A percentile compares a stretch with the other conserved stretches of the same genome.
Evolutionary conservation across 2,329 filamentous ascomycete species (phyloP).

Genomic region (Mycosphaerelloides madeirae): DNA sequence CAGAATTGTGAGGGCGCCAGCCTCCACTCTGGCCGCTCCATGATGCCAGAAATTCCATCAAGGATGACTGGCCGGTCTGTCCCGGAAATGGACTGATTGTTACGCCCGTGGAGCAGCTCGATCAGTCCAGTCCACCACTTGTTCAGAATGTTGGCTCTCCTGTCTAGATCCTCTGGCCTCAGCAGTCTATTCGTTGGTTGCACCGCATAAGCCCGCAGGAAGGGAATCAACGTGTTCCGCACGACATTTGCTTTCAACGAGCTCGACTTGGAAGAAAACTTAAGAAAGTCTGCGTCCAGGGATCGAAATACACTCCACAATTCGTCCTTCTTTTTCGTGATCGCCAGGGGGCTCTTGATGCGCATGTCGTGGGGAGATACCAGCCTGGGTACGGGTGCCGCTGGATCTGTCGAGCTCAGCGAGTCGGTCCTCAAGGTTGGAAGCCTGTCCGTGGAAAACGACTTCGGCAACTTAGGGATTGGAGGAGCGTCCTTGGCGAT

Average conservation of each 20-base stretch:
- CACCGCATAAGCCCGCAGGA: slow-evolving; percentile 64
- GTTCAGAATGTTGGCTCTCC: slow-evolving; percentile 72
- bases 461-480: slow-evolving; percentile 42
- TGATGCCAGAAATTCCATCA: slow-evolving; percentile 73
- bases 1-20: slow-evolving; percentile 64
- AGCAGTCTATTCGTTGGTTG: slow-evolving; percentile 64
- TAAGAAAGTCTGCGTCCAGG: slow-evolving; percentile 65
- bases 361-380: slow-evolving; percentile 34
- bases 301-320: slow-evolving; percentile 63
- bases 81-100: slow-evolving; percentile 72
- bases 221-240: slow-evolving; percentile 67
- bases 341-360: slow-evolving; percentile 13
- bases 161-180: slow-evolving; percentile 75
- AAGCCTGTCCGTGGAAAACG: slow-evolving; percentile 47
- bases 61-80: slow-evolving; percentile 78
- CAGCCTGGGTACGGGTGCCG: slow-evolving; percentile 41
- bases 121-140: slow-evolving; percentile 86
- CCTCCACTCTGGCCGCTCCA: slow-evolving; percentile 86
- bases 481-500: slow-evolving; percentile 22
- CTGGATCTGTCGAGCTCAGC: slow-evolving; percentile 29
- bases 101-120: slow-evolving; percentile 72
- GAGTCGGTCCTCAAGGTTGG: slow-evolving; percentile 35
- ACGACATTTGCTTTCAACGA: slow-evolving; percentile 71
- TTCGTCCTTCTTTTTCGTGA: slow-evolving; percentile 60
- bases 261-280: slow-evolving; percentile 71